Evolutionary conservation across 306 rosid species (phyloP).

Genomic region (Cotoneaster glaucophyllus): DNA sequence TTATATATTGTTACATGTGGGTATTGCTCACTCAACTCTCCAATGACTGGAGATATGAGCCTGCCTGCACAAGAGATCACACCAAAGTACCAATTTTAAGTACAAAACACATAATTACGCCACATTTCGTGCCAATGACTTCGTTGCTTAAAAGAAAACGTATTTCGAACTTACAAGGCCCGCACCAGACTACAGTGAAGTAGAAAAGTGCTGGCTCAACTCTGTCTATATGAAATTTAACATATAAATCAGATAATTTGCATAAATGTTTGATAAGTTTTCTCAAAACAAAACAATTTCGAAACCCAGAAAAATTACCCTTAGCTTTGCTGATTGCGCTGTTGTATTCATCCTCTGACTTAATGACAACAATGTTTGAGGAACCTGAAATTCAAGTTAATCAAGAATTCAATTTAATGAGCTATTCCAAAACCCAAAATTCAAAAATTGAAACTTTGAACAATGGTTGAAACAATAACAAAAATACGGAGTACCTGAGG

Average conservation of each 20-base stretch:
- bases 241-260: not conserved
- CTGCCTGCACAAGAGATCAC: constrained; percentile 46
- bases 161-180: constrained; percentile 66
- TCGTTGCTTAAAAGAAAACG: not conserved
- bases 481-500: constrained; percentile 9
- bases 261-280: not conserved
- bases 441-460: not conserved
- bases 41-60: constrained; percentile 58
- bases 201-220: constrained; percentile 71
- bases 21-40: constrained; percentile 50
- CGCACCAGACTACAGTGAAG: constrained; percentile 89
- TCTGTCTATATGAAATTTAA: constrained; percentile 32
- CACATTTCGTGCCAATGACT: not conserved
- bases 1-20: constrained; percentile 73
- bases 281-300: not conserved
- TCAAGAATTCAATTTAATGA: not conserved
- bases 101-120: not conserved
- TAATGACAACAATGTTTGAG: constrained; percentile 41
- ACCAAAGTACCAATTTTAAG: not conserved
- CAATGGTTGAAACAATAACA: not conserved
- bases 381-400: constrained; percentile 34
- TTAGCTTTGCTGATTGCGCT: constrained; percentile 37
- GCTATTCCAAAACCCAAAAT: not conserved
- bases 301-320: constrained; percentile 17
- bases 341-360: constrained; percentile 52